Evolutionary conservation across 176 grass and related monocot species (phyloP).

Genomic region (Urochloa ruziziensis): DNA sequence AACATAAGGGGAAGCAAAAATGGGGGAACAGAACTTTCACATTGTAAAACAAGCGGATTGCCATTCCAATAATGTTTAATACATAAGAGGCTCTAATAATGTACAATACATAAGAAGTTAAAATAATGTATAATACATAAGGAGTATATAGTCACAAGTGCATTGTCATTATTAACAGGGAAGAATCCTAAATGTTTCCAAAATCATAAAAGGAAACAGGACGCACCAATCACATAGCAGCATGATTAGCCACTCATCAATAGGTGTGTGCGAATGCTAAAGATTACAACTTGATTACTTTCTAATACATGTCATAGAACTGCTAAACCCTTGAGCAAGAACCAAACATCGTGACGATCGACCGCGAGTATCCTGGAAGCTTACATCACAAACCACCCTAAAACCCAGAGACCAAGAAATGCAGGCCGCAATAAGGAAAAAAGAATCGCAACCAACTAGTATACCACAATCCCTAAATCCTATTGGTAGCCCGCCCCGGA

Average conservation of each 20-base stretch:
- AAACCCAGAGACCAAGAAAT: background rate
- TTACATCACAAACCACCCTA: background rate
- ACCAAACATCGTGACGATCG: background rate
- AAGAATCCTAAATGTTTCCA: background rate
- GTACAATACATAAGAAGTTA: background rate
- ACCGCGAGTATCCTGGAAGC: background rate
- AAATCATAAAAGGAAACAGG: background rate
- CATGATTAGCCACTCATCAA: background rate
- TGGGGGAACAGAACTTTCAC: too few species aligned
- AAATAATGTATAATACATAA: background rate
- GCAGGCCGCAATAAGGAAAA: background rate
- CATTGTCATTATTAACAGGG: background rate
- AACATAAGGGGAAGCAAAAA: too few species aligned
- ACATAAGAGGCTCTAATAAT: background rate
- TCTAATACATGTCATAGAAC: background rate
- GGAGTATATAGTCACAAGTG: background rate
- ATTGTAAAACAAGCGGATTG: too few species aligned
- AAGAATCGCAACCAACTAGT: background rate
- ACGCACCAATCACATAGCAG: too few species aligned
- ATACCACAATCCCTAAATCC: background rate
- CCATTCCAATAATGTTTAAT: background rate
- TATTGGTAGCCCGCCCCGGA: background rate
- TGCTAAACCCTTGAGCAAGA: background rate
- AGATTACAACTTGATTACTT: background rate
- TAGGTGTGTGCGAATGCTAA: background rate